Conservation (phyloP, 2,329 filamentous ascomycete species). For the Aspergillus neoniger region DNA sequence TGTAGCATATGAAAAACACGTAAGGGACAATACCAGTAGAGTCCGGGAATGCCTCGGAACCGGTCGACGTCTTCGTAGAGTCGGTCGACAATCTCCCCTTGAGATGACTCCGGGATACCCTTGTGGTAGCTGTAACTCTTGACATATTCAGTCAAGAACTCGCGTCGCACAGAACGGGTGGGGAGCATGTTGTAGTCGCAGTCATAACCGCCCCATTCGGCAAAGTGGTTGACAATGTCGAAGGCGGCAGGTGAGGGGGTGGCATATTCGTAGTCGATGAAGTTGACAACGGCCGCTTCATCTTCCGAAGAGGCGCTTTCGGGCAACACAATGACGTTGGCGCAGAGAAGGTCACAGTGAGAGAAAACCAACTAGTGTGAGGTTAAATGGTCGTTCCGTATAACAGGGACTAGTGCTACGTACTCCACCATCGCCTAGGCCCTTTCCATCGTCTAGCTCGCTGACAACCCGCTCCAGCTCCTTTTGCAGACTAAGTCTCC, state of each 20-base stretch:
- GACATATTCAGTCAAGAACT: constrained; percentile 84
- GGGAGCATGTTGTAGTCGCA: constrained; percentile 87
- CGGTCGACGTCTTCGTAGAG: constrained; percentile 80
- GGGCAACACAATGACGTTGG: constrained; percentile 86
- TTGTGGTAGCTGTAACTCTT: constrained; percentile 65
- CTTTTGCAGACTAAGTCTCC: constrained; percentile 68
- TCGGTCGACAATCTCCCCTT: constrained; percentile 65
- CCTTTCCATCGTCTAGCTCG: constrained; percentile 73
- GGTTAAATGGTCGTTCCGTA: background rate
- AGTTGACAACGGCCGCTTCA: constrained; percentile 63
- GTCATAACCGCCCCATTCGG: constrained; percentile 96
- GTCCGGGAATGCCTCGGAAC: constrained; percentile 86
- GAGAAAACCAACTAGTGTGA: constrained; percentile 75
- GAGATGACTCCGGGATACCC: constrained; percentile 40
- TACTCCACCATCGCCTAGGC: constrained; percentile 74
- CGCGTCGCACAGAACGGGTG: constrained; percentile 70
- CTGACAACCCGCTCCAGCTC: constrained; percentile 72
- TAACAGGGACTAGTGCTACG: constrained; percentile 19
- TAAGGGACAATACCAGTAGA: constrained; percentile 60
- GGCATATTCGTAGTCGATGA: constrained; percentile 99
- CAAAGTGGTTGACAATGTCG: constrained; percentile 96
- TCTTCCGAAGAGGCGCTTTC: constrained; percentile 33
- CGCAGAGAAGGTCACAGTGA: constrained; percentile 93
- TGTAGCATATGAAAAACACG: background rate
- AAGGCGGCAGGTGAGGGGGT: constrained; percentile 93